Percentiles rank a stretch among this genome's conserved stretches.
phyloP scores from a whole-genome alignment of 495 filamentous ascomycete genomes.

The Penicillium taxi region DNA sequence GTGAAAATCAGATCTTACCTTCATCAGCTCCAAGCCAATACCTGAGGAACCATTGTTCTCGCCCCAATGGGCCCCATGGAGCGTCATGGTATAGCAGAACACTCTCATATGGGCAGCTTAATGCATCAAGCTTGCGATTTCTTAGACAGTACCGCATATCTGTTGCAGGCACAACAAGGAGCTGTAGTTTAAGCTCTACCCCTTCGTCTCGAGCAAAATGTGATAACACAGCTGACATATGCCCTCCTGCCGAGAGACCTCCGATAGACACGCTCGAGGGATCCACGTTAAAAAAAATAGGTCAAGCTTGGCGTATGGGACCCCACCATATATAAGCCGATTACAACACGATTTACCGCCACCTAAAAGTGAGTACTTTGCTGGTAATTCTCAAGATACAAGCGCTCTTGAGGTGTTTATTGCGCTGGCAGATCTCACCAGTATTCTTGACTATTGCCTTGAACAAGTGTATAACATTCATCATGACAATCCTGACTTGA shows the following conservation, averaged over 20 bases:
- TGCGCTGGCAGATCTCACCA: slow-evolving; percentile 27
- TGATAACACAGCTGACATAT: slow-evolving; percentile 34
- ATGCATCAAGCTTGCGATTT: slow-evolving; percentile 1
- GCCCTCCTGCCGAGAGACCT: slow-evolving; percentile 39
- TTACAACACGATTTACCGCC: too few species aligned
- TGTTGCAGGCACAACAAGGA: slow-evolving; percentile 19
- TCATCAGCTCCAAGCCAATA: slow-evolving; percentile 19
- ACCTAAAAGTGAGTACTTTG: slow-evolving; percentile 5
- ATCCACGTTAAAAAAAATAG: slow-evolving; percentile 41
- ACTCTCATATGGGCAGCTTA: slow-evolving; percentile 16
- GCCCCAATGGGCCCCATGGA: slow-evolving; percentile 18
- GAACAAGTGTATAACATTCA: slow-evolving; percentile 24
- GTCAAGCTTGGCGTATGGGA: too few species aligned
- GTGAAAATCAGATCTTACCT: background rate
- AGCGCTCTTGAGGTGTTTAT: slow-evolving; percentile 18
- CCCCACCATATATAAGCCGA: too few species aligned
- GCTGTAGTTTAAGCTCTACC: slow-evolving; percentile 22
- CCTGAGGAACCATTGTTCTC: slow-evolving; percentile 21
- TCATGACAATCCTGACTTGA: slow-evolving; percentile 5
- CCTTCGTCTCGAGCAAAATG: slow-evolving; percentile 40
- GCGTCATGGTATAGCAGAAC: slow-evolving; percentile 15
- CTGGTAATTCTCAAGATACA: slow-evolving; percentile 4
- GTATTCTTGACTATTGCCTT: slow-evolving; percentile 26
- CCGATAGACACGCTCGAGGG: slow-evolving; percentile 43
- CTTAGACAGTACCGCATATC: slow-evolving; percentile 19